Evolutionary conservation across 2,329 filamentous ascomycete species (phyloP).

Genomic region (Talaromyces sp.): DNA sequence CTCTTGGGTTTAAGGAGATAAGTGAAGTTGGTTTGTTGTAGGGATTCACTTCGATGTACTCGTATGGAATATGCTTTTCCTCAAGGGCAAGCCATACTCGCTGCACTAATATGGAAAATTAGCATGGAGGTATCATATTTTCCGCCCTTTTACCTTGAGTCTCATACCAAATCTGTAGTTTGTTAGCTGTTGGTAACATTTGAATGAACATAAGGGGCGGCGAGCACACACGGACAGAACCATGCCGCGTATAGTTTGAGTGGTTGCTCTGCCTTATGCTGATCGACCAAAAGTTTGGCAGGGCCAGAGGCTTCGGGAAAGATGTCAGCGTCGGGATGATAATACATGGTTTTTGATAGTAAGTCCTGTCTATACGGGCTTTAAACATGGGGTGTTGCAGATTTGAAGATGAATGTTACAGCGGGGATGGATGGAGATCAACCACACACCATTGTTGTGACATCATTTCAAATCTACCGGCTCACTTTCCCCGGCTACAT

Average conservation of each 20-base stretch:
- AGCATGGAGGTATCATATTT: neutral
- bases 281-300: conserved; percentile 42
- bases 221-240: conserved; percentile 62
- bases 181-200: conserved; percentile 2
- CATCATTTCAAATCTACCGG: neutral
- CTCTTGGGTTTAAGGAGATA: conserved; percentile 72
- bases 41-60: conserved; percentile 78
- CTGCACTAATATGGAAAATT: conserved; percentile 56
- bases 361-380: too few species aligned
- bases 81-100: conserved; percentile 72
- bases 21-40: conserved; percentile 72
- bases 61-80: conserved; percentile 73
- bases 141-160: neutral
- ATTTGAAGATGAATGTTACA: too few species aligned
- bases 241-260: conserved; percentile 71
- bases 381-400: neutral
- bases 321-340: conserved; percentile 46
- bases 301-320: conserved; percentile 50
- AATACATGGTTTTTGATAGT: neutral
- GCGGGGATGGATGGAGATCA: too few species aligned
- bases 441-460: too few species aligned
- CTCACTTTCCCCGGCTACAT: too few species aligned
- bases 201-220: neutral
- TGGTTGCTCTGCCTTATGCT: conserved; percentile 37
- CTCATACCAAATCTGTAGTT: conserved; percentile 36